Percentiles rank a stretch among this genome's conserved stretches.
phyloP scores from a whole-genome alignment of 2,329 filamentous ascomycete genomes.

The Colletotrichum cuscutae region DNA sequence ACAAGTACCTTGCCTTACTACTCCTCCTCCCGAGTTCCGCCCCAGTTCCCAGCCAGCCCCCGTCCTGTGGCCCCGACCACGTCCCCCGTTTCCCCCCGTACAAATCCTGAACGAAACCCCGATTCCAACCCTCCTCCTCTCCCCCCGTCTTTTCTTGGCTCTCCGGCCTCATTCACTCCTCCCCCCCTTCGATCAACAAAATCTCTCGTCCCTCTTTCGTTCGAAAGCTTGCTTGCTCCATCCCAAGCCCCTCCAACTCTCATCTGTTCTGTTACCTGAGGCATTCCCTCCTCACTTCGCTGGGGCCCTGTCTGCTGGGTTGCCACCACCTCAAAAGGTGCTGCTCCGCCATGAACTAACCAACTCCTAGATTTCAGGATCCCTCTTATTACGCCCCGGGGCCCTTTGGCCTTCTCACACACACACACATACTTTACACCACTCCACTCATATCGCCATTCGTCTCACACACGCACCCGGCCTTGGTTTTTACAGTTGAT shows the following conservation, averaged over 20 bases:
- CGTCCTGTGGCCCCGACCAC: constrained; percentile 11
- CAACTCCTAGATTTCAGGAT: constrained; percentile 12
- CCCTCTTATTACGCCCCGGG: constrained; percentile 13
- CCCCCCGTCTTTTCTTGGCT: constrained; percentile 24
- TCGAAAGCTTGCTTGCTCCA: constrained; percentile 30
- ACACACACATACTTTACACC: background rate
- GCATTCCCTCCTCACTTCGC: constrained; percentile 17
- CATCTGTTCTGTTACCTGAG: constrained; percentile 24
- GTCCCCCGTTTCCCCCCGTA: constrained; percentile 23
- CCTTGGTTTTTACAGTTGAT: background rate
- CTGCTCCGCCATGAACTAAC: constrained; percentile 34
- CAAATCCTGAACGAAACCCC: constrained; percentile 22
- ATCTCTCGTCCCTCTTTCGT: constrained; percentile 27
- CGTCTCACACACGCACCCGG: background rate
- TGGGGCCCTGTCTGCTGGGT: background rate
- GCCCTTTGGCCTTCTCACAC: constrained; percentile 22
- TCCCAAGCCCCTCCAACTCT: constrained; percentile 21
- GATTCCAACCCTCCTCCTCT: constrained; percentile 16
- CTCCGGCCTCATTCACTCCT: constrained; percentile 7
- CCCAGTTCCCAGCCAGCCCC: constrained; percentile 3
- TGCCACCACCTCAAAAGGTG: constrained; percentile 28
- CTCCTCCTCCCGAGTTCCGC: constrained; percentile 10
- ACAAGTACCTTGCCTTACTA: too few species aligned
- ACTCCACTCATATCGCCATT: background rate
- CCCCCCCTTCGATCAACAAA: constrained; percentile 14